These are phyloP conservation scores for Elsinoe perseae DNA, from an alignment of 2,329 filamentous ascomycete species.

Conservation along the genomic window DNA sequence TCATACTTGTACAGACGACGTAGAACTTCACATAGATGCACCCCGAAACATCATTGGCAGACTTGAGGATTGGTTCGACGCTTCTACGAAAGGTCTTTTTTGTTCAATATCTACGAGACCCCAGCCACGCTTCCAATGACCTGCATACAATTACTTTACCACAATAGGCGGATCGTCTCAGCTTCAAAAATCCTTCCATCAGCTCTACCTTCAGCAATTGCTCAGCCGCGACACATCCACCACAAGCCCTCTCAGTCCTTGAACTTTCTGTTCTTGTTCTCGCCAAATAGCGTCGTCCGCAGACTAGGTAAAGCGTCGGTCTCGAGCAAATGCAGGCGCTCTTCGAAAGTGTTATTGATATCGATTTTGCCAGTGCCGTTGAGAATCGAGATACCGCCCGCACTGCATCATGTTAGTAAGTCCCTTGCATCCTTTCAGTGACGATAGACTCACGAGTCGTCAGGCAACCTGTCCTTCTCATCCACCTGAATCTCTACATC, in stretches of 20 bases:
- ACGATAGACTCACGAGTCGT: slow-evolving; percentile 63
- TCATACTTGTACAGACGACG: background rate
- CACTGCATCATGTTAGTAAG: slow-evolving; percentile 44
- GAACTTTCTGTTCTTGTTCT: slow-evolving; percentile 94
- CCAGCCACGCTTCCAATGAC: background rate
- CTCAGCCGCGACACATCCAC: background rate
- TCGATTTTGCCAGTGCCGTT: slow-evolving; percentile 89
- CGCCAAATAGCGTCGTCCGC: slow-evolving; percentile 79
- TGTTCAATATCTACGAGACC: slow-evolving; percentile 3
- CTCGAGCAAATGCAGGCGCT: slow-evolving; percentile 77
- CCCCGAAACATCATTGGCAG: background rate
- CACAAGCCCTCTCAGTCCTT: slow-evolving; percentile 57
- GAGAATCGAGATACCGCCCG: slow-evolving; percentile 74
- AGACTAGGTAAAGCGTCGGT: slow-evolving; percentile 77
- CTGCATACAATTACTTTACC: background rate
- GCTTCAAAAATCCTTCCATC: background rate
- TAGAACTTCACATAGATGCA: too few species aligned
- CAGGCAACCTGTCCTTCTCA: slow-evolving; percentile 69
- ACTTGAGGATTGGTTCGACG: background rate
- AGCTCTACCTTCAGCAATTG: background rate
- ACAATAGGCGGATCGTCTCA: background rate
- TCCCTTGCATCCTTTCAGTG: background rate
- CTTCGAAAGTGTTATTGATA: slow-evolving; percentile 96
- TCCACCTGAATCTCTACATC: slow-evolving; percentile 65
- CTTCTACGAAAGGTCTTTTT: background rate